Evolutionary conservation across 179 eudicot species (phyloP), one percentile per base, ranked within the genome.

Genomic region (Beta macrorhiza): DNA sequence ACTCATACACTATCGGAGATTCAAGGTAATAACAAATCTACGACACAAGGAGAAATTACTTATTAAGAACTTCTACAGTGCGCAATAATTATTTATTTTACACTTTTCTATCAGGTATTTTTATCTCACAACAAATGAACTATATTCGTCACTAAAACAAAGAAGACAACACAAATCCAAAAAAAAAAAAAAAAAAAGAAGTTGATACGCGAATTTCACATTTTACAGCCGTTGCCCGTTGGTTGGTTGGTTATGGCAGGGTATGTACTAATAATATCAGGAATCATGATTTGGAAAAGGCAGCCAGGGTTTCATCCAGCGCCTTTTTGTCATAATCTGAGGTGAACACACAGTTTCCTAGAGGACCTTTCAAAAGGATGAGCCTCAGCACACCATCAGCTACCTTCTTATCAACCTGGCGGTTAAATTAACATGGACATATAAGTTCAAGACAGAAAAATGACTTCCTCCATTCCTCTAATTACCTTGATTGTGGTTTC

Each of bases 351-450:
- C 99, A 96, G 72, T 90, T 91, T 44, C 98, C 99, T 9, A 96
- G 79, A 15, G 97, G 91, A 72, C 99, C 98, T 84, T 94, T 92
- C 86, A 96, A 73, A 75, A 96, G 99, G 75, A 96, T 92, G 86
- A 96, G 99, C 84, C 99, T 89, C 81, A 96, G 85, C 81, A 90
- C 90, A 49, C 99, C 99, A 83, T 96, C 97, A 19, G 98, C 99
- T 58, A 96, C 99, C 89, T 96, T 96, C 88, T 96, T 96, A 86
- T 96, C 99, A 77, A 96, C 97, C 99, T 96, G 89, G 80, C 37
- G 42, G 76, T 58, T 64, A 12, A 71, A 72, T 80, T 4, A 72
- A 85, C 1, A 71, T 10, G 42, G 29, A 45, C 19, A 37, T 53
- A 37, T n/a, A 67, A 53, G 71, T 22, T 69, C 22, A 20, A n/a